Percentiles rank a stretch among this genome's conserved stretches.
Conservation (phyloP, 2,329 filamentous ascomycete species). For the Chrysoporthe puriensis region DNA sequence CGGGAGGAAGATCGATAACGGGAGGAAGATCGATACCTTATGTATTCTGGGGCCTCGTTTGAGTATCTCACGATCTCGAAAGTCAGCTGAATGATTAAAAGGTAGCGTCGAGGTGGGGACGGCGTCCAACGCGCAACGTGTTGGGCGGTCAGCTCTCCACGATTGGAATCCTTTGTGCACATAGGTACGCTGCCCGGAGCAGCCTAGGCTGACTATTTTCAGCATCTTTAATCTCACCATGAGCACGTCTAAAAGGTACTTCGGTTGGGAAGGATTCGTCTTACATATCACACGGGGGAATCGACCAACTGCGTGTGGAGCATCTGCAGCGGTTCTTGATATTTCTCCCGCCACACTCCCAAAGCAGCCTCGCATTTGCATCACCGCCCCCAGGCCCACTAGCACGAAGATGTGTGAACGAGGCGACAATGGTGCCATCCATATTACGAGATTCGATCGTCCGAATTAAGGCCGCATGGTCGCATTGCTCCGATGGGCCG, state of each 20-base stretch:
- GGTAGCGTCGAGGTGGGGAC: not conserved
- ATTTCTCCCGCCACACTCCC: not conserved
- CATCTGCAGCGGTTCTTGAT: not conserved
- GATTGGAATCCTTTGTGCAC: not conserved
- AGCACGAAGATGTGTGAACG: not conserved
- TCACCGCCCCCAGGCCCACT: not conserved
- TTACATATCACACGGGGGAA: not conserved
- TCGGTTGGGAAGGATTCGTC: slow-evolving; percentile 8
- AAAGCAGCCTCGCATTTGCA: not conserved
- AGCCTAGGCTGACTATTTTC: slow-evolving; percentile 2
- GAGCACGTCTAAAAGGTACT: not conserved
- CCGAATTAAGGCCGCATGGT: not conserved
- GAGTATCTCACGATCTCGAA: not conserved
- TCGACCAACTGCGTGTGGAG: not conserved
- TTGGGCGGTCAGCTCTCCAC: not conserved
- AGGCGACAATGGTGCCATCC: not conserved
- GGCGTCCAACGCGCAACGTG: not conserved
- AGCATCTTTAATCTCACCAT: not conserved
- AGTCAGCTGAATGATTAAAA: not conserved
- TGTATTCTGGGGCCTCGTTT: not conserved
- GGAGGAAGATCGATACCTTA: not conserved
- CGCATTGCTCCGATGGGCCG: not conserved
- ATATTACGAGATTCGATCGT: not conserved
- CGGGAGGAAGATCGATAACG: not conserved
- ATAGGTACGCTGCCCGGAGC: not conserved